Conservation (phyloP, 768 basidiomycete genomes). For the Pleurotus citrinopileatus region DNA sequence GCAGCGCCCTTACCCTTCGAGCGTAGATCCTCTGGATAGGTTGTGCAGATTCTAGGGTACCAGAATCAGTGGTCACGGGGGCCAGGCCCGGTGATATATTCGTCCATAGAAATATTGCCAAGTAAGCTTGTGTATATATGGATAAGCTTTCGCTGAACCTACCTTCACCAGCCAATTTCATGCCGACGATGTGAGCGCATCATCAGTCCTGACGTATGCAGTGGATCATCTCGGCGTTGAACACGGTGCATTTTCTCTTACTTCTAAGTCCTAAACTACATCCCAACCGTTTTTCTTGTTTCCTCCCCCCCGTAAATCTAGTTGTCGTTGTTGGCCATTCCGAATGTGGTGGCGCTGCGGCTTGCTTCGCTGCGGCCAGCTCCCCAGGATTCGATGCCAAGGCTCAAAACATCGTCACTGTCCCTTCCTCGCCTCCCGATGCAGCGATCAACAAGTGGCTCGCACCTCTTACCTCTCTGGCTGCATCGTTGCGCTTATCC, state of each 20-base stretch:
- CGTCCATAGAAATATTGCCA: constrained; percentile 68
- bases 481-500: constrained; percentile 31
- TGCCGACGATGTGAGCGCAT: constrained; percentile 53
- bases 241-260: constrained; percentile 43
- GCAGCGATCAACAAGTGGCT: constrained; percentile 54
- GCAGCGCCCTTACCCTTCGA: neutral
- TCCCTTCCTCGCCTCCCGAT: constrained; percentile 17
- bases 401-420: constrained; percentile 12
- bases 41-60: constrained; percentile 66
- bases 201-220: constrained; percentile 59
- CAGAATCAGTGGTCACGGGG: constrained; percentile 55
- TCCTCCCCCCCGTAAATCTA: constrained; percentile 20
- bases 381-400: constrained; percentile 9
- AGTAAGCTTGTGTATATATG: constrained; percentile 34
- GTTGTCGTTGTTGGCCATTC: constrained; percentile 71
- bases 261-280: constrained; percentile 1
- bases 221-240: constrained; percentile 51
- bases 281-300: constrained; percentile 5
- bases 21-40: constrained; percentile 55
- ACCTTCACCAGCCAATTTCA: constrained; percentile 50
- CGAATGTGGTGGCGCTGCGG: constrained; percentile 57
- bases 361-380: constrained; percentile 31
- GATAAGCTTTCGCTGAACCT: neutral
- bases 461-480: constrained; percentile 45
- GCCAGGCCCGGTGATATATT: constrained; percentile 63